A percentile compares a stretch with the other conserved stretches of the same genome.
These are phyloP conservation scores for Erodium trifolium DNA, from an alignment of 441 rosid genomes.

Conservation along the genomic window DNA sequence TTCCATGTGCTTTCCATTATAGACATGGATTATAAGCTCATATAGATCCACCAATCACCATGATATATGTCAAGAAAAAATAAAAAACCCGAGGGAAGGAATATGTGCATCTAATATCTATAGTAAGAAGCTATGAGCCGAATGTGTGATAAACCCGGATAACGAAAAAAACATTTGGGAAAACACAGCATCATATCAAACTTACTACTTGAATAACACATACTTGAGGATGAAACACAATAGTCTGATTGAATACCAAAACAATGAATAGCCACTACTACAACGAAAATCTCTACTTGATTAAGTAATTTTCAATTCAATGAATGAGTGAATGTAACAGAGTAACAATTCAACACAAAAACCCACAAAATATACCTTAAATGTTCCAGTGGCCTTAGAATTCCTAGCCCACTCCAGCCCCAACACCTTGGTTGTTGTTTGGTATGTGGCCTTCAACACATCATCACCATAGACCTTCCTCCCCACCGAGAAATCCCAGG, in stretches of 20 bases:
- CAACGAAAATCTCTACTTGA: neutral
- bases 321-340: neutral
- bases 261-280: neutral
- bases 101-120: neutral
- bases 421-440: slow-evolving; percentile 16
- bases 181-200: neutral
- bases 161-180: neutral
- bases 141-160: no score
- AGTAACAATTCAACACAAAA: neutral
- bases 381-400: slow-evolving; percentile 44
- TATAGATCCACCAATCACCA: neutral
- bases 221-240: no score
- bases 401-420: slow-evolving; percentile 49
- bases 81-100: neutral
- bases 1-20: neutral
- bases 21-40: neutral
- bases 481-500: slow-evolving; percentile 80
- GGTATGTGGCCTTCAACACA: slow-evolving; percentile 58
- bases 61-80: neutral
- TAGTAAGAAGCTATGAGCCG: neutral
- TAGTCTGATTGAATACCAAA: neutral
- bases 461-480: slow-evolving; percentile 53
- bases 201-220: neutral
- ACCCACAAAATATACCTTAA: slow-evolving; percentile 41
- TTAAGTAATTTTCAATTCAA: neutral